Base-by-base conservation (phyloP, 2,329 filamentous ascomycete species). In the Scorias spongiosa region DNA sequence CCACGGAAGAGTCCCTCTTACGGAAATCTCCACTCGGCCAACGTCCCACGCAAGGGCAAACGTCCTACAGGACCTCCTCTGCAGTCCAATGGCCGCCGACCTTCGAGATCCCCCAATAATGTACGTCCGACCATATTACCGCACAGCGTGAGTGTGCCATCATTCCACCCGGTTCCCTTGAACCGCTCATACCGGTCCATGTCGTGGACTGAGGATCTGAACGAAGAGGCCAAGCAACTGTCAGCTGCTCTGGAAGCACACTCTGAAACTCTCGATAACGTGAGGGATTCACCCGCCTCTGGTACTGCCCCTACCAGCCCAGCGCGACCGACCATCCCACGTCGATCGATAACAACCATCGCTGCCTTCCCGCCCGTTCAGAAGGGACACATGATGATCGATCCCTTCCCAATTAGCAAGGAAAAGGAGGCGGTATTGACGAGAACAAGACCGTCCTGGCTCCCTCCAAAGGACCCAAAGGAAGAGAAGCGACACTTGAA, bases 401-500 rank as follows among this genome's bases (percentile, higher is more conserved):
- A 91, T 54, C 84, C 84, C 2, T 67, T 91, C 30, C 84, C 84
- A 12, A 78, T 88, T 26, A 89, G 84, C 39, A 87, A 84, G 60
- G 84, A 91, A 63, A 91, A 91, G 60, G 83, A 89, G 56, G 84
- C 84, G 2, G 83, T 88, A 2, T 68, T 91, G 17, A 86, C 82
- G 18, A 73, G 85, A 14, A 91, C 56, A 2, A 72, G 84, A 32
- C 84, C 84, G 0, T 87, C 82, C 1, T 91, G 85, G 85, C 68
- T 91, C 2, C 84, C 85, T 1, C 84, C 84, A 1, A 91, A 91
- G 64, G 80, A 91, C 51, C 88, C 86, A 2, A 83, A 83, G 43
- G 91, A 98, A 62, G 91, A 98, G 66, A 84, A 77, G 59, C 81
- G 80, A 52, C 91, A 98, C 62, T 60, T 98, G 51, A 87, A 76